Evolutionary conservation across 352 stramenopile genomes (phyloP), one percentile per base, ranked within the genome.

Genomic region (Phytopythium sindhum): DNA sequence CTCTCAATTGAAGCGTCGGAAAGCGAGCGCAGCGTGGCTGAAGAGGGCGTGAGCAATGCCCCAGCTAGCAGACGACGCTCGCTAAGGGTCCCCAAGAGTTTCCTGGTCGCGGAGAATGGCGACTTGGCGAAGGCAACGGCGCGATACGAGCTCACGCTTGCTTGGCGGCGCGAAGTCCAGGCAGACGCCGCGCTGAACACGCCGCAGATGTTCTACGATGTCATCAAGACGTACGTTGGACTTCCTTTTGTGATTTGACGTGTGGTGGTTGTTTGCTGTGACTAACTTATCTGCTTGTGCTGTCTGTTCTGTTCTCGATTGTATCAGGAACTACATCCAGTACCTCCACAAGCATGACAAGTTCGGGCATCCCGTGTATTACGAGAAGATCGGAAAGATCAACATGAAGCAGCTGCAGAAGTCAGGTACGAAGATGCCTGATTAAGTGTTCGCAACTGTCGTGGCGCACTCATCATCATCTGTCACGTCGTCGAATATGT

Each of bases 261-360:
- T 9, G 10, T 8, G 23, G 23, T 33, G 10, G 29, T 10, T 53
- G 12, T 35, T 12, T 14, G 24, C 11, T 33, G 3, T 21, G 14
- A 28, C 51, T 41, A 28, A 57, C 24, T 35, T n/a, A 24, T 35
- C 12, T 33, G 24, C 23, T 33, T 15, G 47, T 53, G 47, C 5
- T 14, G 3, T 28, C 14, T 53, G 47, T 5, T n/a, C 1, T 8
- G 15, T 8, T 17, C n/a, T 29, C 35, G 35, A 14, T 1, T 23
- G 41, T 45, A n/a, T 19, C 62, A 93, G 84, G 44, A 74, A 86
- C 57, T 93, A 93, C 76, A 84, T 81, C 26, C 86, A 95, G 54
- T 90, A 68, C 63, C 64, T 92, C 6, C 86, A 93, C 73, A 95
- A 95, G 66, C 75, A 75, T 11, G 84, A 93, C 75, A 91, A 90